These are phyloP conservation scores for Inosperma sp. DNA, from an alignment of 768 basidiomycete genomes.

Conservation along the genomic window DNA sequence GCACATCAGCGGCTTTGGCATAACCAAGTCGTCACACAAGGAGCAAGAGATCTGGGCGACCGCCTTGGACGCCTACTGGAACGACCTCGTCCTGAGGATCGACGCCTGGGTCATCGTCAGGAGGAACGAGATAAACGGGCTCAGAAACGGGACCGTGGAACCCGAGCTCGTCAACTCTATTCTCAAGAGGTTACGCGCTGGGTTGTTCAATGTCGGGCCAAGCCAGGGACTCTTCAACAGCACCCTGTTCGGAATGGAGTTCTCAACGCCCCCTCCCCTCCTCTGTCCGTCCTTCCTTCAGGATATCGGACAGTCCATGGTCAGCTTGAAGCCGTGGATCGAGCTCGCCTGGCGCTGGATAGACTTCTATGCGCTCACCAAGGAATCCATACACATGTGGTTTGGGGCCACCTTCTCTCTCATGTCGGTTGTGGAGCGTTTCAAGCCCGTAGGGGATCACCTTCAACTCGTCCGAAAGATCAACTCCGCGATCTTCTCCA, in stretches of 20 bases:
- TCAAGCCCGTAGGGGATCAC: background rate
- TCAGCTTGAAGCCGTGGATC: background rate
- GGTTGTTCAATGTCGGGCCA: background rate
- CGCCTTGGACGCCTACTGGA: background rate
- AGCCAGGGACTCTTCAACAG: background rate
- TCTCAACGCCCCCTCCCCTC: background rate
- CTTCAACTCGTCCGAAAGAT: background rate
- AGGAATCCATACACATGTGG: too few species aligned
- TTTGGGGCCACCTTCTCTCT: background rate
- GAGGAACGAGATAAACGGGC: background rate
- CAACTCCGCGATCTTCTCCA: background rate
- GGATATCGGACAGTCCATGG: background rate
- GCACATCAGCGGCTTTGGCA: background rate
- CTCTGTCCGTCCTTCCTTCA: background rate
- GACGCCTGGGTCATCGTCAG: background rate
- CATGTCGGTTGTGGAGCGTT: rapidly evolving
- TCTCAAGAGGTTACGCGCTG: background rate
- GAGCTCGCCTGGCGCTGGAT: background rate
- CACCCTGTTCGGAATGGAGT: background rate
- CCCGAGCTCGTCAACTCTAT: background rate
- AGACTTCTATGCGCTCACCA: background rate
- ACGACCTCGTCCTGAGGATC: background rate
- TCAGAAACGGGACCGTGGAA: background rate
- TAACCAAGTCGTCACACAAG: background rate
- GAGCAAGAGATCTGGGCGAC: background rate